Conservation (phyloP, 495 filamentous ascomycete species). For the Podospora anserina region DNA sequence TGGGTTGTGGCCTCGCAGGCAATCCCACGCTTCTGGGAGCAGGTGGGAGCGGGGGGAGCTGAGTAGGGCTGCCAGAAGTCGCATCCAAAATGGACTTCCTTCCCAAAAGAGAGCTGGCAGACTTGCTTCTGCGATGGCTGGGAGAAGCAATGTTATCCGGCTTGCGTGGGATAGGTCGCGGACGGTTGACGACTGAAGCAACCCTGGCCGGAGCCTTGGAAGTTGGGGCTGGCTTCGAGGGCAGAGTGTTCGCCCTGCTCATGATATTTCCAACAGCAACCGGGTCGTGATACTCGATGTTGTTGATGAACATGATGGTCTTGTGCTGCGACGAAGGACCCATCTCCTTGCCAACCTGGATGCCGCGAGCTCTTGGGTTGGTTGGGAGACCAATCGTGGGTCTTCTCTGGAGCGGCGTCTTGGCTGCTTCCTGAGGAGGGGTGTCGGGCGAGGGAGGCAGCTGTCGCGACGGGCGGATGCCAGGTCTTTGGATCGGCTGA, state of each 20-base stretch:
- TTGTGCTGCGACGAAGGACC: constrained; percentile 36
- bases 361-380: constrained; percentile 47
- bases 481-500: constrained; percentile 15
- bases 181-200: constrained; percentile 48
- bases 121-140: constrained; percentile 44
- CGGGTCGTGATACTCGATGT: constrained; percentile 50
- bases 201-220: constrained; percentile 26
- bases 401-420: constrained; percentile 45
- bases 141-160: constrained; percentile 30
- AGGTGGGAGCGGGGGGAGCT: constrained; percentile 45
- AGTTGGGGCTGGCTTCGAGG: constrained; percentile 24
- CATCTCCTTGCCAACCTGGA: constrained; percentile 27
- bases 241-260: constrained; percentile 32
- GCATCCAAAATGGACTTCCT: constrained; percentile 45
- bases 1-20: constrained; percentile 35
- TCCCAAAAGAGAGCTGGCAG: constrained; percentile 39
- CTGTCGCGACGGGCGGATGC: constrained; percentile 36
- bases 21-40: constrained; percentile 41
- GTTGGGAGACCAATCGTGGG: constrained; percentile 49
- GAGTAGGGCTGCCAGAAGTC: constrained; percentile 47
- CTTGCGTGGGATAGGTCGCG: constrained; percentile 51
- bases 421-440: constrained; percentile 32
- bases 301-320: constrained; percentile 53
- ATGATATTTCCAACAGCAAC: constrained; percentile 45
- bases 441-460: constrained; percentile 33